A percentile compares a stretch with the other conserved stretches of the same genome.
Evolutionary conservation across 805 yeast species (phyloP).

Genomic region (Henningerozyma blattae): DNA sequence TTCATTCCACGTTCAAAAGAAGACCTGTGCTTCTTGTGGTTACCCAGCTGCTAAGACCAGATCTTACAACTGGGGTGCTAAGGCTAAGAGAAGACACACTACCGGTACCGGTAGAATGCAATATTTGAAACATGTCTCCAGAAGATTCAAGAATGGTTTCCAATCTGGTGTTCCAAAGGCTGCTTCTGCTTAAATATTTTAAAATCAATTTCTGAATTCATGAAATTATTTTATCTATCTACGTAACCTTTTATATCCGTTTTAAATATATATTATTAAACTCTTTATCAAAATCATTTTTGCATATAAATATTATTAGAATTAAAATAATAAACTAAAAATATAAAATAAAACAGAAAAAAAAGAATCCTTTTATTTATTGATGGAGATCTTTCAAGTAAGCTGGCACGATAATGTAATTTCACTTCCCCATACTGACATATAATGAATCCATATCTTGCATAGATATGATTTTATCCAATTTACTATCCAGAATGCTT

Average conservation of each 20-base stretch:
- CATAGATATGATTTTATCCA: slow-evolving; percentile 43
- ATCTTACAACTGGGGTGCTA: slow-evolving; percentile 98
- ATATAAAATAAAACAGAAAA: too few relatives aligned
- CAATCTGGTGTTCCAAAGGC: slow-evolving; percentile 51
- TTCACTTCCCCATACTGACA: slow-evolving; percentile 42
- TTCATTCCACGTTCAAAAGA: slow-evolving; percentile 98
- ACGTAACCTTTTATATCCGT: too few relatives aligned
- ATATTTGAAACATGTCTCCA: slow-evolving; percentile 91
- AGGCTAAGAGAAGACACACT: slow-evolving; percentile 99
- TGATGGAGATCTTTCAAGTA: too few relatives aligned
- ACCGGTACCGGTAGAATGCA: slow-evolving; percentile 99
- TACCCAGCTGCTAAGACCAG: slow-evolving; percentile 99
- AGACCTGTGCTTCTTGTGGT: slow-evolving; percentile 97
- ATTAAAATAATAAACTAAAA: too few relatives aligned
- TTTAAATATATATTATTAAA: too few relatives aligned
- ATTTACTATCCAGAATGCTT: slow-evolving; percentile 42
- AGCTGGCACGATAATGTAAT: too few relatives aligned
- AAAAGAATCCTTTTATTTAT: too few relatives aligned
- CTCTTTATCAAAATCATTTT: too few relatives aligned
- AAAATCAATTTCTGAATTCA: slow-evolving; percentile 2
- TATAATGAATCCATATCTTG: slow-evolving; percentile 73
- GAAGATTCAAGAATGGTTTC: slow-evolving; percentile 99
- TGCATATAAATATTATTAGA: too few relatives aligned
- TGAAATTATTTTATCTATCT: too few relatives aligned
- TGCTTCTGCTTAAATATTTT: slow-evolving; percentile 43